Evolutionary conservation across 108 stramenopile genomes (phyloP).

Genomic region (Schizochytrium sp.): DNA sequence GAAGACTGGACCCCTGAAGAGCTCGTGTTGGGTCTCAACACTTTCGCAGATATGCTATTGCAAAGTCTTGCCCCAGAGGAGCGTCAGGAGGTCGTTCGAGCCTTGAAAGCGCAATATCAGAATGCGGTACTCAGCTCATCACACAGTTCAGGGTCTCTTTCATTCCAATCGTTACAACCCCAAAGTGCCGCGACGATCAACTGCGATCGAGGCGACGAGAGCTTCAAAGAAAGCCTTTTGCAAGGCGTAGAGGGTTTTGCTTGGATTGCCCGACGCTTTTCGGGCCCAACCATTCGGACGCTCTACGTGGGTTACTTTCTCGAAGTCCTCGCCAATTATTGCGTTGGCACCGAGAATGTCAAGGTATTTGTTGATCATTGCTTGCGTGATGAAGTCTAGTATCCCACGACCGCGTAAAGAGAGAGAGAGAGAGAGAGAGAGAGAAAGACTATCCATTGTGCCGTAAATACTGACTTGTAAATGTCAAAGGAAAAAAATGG

Average conservation of each 20-base stretch:
- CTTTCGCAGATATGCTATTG: background rate
- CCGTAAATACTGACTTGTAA: too few relatives aligned
- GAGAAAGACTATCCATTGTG: too few relatives aligned
- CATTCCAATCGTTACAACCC: background rate
- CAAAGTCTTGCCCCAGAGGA: background rate
- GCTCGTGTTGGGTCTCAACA: background rate
- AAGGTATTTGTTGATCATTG: background rate
- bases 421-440: too few relatives aligned
- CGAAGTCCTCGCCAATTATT: background rate
- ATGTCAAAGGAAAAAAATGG: too few relatives aligned
- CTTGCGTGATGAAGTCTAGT: background rate
- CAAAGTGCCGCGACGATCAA: too few relatives aligned
- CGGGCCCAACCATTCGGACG: background rate
- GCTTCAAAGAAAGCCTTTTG: background rate
- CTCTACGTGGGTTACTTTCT: background rate
- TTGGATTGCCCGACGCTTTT: background rate
- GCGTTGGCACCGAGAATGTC: background rate
- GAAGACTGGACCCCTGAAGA: background rate
- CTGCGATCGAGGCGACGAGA: too few relatives aligned
- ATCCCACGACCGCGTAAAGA: too few relatives aligned
- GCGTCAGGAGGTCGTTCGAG: background rate
- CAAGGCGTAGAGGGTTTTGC: background rate
- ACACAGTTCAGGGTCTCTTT: background rate
- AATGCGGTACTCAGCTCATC: background rate
- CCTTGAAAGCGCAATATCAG: background rate